phyloP scores from a whole-genome alignment of 139 green algal species.

The Microglena sp. region DNA sequence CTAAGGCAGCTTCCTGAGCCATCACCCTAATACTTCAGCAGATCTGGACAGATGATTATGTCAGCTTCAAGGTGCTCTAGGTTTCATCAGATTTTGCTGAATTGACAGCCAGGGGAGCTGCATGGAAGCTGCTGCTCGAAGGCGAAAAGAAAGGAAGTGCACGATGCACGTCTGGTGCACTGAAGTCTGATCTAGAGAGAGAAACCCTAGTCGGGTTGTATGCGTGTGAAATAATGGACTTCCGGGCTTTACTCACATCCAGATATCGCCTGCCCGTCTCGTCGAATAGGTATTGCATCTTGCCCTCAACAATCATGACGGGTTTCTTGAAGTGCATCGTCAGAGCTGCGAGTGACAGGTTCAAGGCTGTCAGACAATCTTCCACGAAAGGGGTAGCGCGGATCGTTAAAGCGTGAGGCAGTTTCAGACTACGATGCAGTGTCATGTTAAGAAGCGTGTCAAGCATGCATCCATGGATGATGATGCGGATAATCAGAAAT shows the following conservation, averaged over 20 bases:
- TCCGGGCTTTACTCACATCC: constrained; percentile 50
- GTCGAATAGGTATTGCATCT: constrained; percentile 97
- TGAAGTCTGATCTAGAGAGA: too few relatives aligned
- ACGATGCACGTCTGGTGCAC: too few relatives aligned
- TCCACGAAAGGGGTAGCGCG: neutral
- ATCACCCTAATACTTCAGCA: too few relatives aligned
- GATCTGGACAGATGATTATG: too few relatives aligned
- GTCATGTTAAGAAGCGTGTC: neutral
- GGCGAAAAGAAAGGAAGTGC: too few relatives aligned
- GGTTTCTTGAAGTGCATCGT: constrained; percentile 80
- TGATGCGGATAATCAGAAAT: neutral
- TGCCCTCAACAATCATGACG: constrained; percentile 90
- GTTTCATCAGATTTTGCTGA: too few relatives aligned
- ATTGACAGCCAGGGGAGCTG: too few relatives aligned
- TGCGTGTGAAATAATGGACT: neutral
- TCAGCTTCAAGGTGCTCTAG: too few relatives aligned
- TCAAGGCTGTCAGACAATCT: neutral
- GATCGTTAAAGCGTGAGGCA: neutral
- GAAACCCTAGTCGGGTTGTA: too few relatives aligned
- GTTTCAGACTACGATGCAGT: neutral
- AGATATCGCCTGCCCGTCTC: constrained; percentile 83
- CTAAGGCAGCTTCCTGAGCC: too few relatives aligned
- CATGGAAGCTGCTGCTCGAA: too few relatives aligned
- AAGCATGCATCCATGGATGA: neutral
- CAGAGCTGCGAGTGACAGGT: constrained; percentile 36